A percentile compares a stretch with the other conserved stretches of the same genome.
These are phyloP conservation scores for Orbilia oligospora DNA, from an alignment of 2,329 filamentous ascomycete genomes.

Conservation along the genomic window DNA sequence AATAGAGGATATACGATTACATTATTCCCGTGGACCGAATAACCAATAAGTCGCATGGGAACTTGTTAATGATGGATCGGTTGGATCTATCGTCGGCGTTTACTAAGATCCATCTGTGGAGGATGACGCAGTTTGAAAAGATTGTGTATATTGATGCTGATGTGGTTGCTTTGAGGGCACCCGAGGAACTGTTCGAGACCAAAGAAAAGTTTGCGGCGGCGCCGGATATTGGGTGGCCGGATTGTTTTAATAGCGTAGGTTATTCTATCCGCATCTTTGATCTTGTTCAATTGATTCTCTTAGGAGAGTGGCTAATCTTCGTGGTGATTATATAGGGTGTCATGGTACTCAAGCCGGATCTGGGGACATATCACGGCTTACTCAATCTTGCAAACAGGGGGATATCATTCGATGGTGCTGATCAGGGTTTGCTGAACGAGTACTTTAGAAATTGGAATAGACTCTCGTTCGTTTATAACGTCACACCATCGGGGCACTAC, in stretches of 20 bases:
- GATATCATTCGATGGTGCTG: constrained; percentile 95
- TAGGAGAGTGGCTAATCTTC: background rate
- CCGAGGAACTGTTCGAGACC: constrained; percentile 89
- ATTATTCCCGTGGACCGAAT: constrained; percentile 87
- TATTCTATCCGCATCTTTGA: constrained; percentile 1
- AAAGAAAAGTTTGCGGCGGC: constrained; percentile 78
- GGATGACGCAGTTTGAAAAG: constrained; percentile 87
- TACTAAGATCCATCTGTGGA: constrained; percentile 97
- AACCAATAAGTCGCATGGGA: constrained; percentile 81
- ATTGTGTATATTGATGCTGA: constrained; percentile 97
- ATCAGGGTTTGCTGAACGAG: constrained; percentile 95
- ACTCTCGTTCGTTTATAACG: constrained; percentile 95
- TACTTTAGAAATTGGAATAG: constrained; percentile 90
- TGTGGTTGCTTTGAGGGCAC: constrained; percentile 87
- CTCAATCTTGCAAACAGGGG: constrained; percentile 85
- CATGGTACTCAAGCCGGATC: constrained; percentile 88
- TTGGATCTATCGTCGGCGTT: constrained; percentile 92
- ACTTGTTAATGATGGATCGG: constrained; percentile 92
- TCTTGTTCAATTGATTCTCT: background rate
- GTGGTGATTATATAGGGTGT: constrained; percentile 72
- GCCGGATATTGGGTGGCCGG: constrained; percentile 97
- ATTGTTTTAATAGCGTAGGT: constrained; percentile 87
- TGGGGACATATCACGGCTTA: constrained; percentile 89
- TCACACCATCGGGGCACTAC: constrained; percentile 95
- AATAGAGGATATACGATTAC: constrained; percentile 85